phyloP scores from a whole-genome alignment of 116 monocot species.

The Zostera marina region DNA sequence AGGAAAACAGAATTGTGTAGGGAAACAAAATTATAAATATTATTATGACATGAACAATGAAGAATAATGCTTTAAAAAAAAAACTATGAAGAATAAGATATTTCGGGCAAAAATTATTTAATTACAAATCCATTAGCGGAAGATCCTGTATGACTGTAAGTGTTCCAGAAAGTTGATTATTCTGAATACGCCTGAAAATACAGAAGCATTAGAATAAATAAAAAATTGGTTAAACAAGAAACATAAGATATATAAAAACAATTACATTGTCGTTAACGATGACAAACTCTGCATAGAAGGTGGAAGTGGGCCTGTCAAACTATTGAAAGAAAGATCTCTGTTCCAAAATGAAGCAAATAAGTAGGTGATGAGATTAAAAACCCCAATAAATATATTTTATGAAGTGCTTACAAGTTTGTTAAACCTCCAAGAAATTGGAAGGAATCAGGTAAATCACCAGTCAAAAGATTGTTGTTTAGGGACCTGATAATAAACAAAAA shows the following conservation, averaged over 20 bases:
- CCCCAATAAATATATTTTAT: background rate
- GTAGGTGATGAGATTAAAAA: background rate
- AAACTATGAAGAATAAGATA: background rate
- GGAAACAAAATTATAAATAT: background rate
- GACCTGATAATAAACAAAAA: slow-evolving; percentile 32
- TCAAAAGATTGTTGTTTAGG: slow-evolving; percentile 50
- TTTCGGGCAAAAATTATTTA: background rate
- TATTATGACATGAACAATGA: no score
- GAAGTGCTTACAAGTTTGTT: slow-evolving; percentile 53
- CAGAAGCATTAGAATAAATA: background rate
- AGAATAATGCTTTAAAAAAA: no score
- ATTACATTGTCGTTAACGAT: slow-evolving; percentile 54
- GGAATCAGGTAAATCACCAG: slow-evolving; percentile 72
- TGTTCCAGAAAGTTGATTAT: slow-evolving; percentile 62
- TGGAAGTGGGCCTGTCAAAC: slow-evolving; percentile 65
- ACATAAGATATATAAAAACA: background rate
- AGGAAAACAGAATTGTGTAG: background rate
- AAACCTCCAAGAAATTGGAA: slow-evolving; percentile 54
- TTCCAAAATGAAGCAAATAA: slow-evolving; percentile 1
- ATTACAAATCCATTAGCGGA: slow-evolving; percentile 85
- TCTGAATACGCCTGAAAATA: slow-evolving; percentile 53
- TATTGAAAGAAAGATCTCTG: slow-evolving; percentile 86
- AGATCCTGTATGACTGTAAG: slow-evolving; percentile 83
- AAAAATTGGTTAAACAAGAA: background rate
- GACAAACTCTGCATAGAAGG: slow-evolving; percentile 58